Percentiles rank a stretch among this genome's conserved stretches.
These are phyloP conservation scores for Golubevia pallescens DNA, from an alignment of 1,284 basidiomycete species.

Conservation along the genomic window DNA sequence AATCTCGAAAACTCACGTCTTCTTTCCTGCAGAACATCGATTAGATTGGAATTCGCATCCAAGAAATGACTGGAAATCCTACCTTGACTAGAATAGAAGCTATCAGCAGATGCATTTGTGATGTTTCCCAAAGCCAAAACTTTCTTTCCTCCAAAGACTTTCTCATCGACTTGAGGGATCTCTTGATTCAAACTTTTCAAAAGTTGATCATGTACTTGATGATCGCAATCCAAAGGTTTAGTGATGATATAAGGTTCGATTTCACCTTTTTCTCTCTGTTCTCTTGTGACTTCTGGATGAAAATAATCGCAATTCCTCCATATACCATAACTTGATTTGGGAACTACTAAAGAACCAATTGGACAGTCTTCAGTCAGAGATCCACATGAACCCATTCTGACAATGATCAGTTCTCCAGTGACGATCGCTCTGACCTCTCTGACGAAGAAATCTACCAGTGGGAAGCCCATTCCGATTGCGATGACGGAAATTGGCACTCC, in stretches of 20 bases:
- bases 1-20: slow-evolving; percentile 33
- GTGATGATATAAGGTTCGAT: slow-evolving; percentile 73
- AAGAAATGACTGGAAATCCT: slow-evolving; percentile 76
- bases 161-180: slow-evolving; percentile 3
- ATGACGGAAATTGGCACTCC: slow-evolving; percentile 75
- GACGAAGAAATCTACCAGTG: slow-evolving; percentile 83
- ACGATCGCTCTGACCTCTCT: slow-evolving; percentile 80
- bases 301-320: slow-evolving; percentile 77
- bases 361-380: slow-evolving; percentile 72
- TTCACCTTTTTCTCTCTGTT: slow-evolving; percentile 20
- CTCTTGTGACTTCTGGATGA: slow-evolving; percentile 21
- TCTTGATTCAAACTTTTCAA: slow-evolving; percentile 23
- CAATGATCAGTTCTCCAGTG: slow-evolving; percentile 76
- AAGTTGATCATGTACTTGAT: slow-evolving; percentile 66
- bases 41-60: slow-evolving; percentile 75
- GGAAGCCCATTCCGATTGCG: slow-evolving; percentile 80
- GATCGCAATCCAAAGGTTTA: slow-evolving; percentile 73
- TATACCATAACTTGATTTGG: slow-evolving; percentile 73
- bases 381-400: slow-evolving; percentile 79
- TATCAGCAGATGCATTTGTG: slow-evolving; percentile 78
- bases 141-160: slow-evolving; percentile 16
- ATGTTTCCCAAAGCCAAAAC: slow-evolving; percentile 63
- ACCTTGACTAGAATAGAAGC: slow-evolving; percentile 85
- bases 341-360: slow-evolving; percentile 77
- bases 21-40: slow-evolving; percentile 68